These are phyloP conservation scores for Arabidopsis arenosa DNA, from an alignment of 345 rosid species.

Conservation along the genomic window DNA sequence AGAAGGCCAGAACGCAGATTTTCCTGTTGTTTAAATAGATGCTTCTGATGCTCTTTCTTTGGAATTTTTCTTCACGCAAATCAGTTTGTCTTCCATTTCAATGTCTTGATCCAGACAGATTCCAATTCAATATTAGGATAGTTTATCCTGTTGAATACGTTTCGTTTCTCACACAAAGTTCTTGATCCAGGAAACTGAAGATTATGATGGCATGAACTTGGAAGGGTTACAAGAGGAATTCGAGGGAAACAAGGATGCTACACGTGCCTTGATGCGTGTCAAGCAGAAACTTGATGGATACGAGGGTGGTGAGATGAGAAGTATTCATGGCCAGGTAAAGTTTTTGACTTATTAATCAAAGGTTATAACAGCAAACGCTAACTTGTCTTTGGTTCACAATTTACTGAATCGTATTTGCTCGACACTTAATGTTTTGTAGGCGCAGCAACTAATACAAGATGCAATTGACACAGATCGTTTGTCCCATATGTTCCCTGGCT, in stretches of 20 bases:
- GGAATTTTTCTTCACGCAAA: slow-evolving; percentile 5
- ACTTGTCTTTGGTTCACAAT: not conserved
- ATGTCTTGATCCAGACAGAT: slow-evolving; percentile 1
- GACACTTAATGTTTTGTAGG: slow-evolving; percentile 49
- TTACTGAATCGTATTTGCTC: slow-evolving; percentile 25
- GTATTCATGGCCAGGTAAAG: slow-evolving; percentile 89
- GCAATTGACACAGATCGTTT: slow-evolving; percentile 86
- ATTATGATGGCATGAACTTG: slow-evolving; percentile 65
- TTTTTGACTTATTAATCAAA: slow-evolving; percentile 2
- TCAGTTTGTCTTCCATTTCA: slow-evolving; percentile 8
- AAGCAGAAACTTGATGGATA: slow-evolving; percentile 97
- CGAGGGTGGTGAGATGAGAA: slow-evolving; percentile 95
- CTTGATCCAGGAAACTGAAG: slow-evolving; percentile 67
- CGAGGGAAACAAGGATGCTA: slow-evolving; percentile 96
- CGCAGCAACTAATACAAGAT: slow-evolving; percentile 94
- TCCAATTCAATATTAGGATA: not conserved
- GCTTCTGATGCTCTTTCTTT: slow-evolving; percentile 8
- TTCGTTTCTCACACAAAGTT: slow-evolving; percentile 24
- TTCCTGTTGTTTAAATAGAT: slow-evolving; percentile 10
- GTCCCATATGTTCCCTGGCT: slow-evolving; percentile 90
- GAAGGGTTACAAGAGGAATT: slow-evolving; percentile 72
- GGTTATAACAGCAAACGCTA: slow-evolving; percentile 11
- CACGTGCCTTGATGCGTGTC: slow-evolving; percentile 90
- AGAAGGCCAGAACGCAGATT: not conserved
- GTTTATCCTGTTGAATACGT: not conserved